Conservation (phyloP, 1,139 yeast genomes). For the Debaryomycetaceae sp. region DNA sequence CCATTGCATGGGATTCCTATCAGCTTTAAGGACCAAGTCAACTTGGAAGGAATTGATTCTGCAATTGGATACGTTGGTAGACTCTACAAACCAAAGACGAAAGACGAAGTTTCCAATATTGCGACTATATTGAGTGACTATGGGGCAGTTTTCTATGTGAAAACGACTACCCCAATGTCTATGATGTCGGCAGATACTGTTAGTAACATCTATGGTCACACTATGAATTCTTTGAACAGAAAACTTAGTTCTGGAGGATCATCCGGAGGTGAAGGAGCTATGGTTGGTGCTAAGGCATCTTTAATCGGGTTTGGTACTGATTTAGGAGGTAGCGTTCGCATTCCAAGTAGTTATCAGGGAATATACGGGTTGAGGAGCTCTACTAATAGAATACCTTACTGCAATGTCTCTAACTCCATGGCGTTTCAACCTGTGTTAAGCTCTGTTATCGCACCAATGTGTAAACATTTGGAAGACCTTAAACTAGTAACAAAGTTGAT, state of each 20-base stretch:
- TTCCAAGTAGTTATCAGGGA: slow-evolving; percentile 15
- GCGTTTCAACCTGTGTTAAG: slow-evolving; percentile 14
- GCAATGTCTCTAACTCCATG: slow-evolving; percentile 10
- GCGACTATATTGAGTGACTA: slow-evolving; percentile 38
- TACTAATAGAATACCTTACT: slow-evolving; percentile 10
- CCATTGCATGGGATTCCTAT: slow-evolving; percentile 71
- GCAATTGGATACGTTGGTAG: slow-evolving; percentile 43
- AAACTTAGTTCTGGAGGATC: slow-evolving; percentile 53
- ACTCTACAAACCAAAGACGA: slow-evolving; percentile 22
- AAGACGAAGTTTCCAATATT: slow-evolving; percentile 34
- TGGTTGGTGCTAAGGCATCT: slow-evolving; percentile 49
- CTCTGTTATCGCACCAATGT: slow-evolving; percentile 32
- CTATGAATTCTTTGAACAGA: slow-evolving; percentile 45
- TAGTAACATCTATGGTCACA: slow-evolving; percentile 46
- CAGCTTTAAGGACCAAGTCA: slow-evolving; percentile 53
- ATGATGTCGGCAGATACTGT: slow-evolving; percentile 52
- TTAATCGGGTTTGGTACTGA: slow-evolving; percentile 38
- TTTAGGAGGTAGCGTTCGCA: slow-evolving; percentile 19
- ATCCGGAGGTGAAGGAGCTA: slow-evolving; percentile 62
- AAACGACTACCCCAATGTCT: slow-evolving; percentile 59
- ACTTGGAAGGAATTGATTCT: slow-evolving; percentile 44
- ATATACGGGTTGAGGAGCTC: slow-evolving; percentile 16
- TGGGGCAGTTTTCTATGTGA: slow-evolving; percentile 56
- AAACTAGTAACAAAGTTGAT: slow-evolving; percentile 17
- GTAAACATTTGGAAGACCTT: slow-evolving; percentile 25